Base-by-base conservation (phyloP, 164 flowering plant species). In the Liriodendron chinense region DNA sequence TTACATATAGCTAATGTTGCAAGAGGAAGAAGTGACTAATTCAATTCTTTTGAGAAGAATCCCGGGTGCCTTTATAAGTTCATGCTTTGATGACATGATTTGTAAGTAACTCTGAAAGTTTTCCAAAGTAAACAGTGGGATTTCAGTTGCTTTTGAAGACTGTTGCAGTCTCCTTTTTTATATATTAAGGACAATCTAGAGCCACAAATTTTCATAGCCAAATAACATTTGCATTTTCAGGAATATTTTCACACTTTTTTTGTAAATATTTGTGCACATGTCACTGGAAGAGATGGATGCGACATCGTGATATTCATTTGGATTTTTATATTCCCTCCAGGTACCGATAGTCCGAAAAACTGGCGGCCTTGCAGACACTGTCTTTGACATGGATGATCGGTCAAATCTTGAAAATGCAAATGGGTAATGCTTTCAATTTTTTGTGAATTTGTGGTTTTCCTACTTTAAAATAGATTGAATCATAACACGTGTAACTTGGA, bases 311-410 rank as follows among this genome's bases (percentile, higher is more conserved):
- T 16, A 18, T 12, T 68, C 10, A 71, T 71, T 71, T 53, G 47
- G 9, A 59, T 57, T 14, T n/a, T 22, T 43, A 50, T 64, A 74
- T 48, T 66, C 47, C 48, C 80, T 79, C 67, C 88, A 88, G 89
- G 84, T 88, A n/a, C 91, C 90, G 18, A 69, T 88, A n/a, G 93
- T 88, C 25, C 80, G 91, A 79, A 90, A 84, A 78, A 90, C 91
- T 18, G 91, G 93, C 70, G 93, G 93, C 66, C 90, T 90, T 78
- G 93, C 90, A 47, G 93, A 90, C 77, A 90, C 91, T 0, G 88
- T 90, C 48, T 87, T 87, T 73, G 93, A 90, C 83, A 76, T 90
- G 80, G 93, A 90, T 82, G 91, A 87, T 78, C 81, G 79, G 43
- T 80, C 84, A 59, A 84, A 87, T 71, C 72, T 23, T 62, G 86